Evolutionary conservation across 495 filamentous ascomycete species (phyloP).

Genomic region (Podospora pseudoanserina): DNA sequence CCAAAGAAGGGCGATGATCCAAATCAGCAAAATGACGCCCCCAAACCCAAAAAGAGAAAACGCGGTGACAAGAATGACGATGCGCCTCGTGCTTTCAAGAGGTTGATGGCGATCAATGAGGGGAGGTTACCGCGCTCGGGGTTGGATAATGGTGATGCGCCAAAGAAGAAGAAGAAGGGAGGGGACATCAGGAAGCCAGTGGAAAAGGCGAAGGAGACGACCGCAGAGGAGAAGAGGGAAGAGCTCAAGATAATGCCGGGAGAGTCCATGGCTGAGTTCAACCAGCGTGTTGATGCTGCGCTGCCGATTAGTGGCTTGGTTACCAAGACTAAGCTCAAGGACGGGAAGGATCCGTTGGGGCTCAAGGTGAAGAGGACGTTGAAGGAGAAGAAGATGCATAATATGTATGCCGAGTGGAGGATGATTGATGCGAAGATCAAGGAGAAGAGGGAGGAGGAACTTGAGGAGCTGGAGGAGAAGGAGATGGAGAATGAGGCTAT

Average conservation of each 20-base stretch:
- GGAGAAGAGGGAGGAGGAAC: slow-evolving; percentile 56
- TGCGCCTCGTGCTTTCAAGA: slow-evolving; percentile 79
- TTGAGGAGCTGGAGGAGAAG: slow-evolving; percentile 62
- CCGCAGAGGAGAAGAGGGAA: not conserved
- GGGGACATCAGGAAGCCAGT: slow-evolving; percentile 21
- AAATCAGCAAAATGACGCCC: slow-evolving; percentile 3
- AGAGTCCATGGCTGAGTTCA: slow-evolving; percentile 78
- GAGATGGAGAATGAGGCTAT: slow-evolving; percentile 56
- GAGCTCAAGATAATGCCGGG: slow-evolving; percentile 68
- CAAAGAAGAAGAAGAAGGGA: slow-evolving; percentile 45
- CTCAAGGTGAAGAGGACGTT: slow-evolving; percentile 61
- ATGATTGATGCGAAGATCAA: slow-evolving; percentile 56
- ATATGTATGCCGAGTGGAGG: slow-evolving; percentile 77
- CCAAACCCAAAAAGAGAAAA: slow-evolving; percentile 40
- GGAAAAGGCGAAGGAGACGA: not conserved
- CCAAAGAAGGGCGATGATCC: slow-evolving; percentile 27
- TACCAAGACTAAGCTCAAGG: slow-evolving; percentile 41
- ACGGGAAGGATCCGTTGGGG: slow-evolving; percentile 51
- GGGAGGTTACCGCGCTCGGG: slow-evolving; percentile 57
- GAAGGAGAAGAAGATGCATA: slow-evolving; percentile 78
- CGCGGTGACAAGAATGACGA: slow-evolving; percentile 59
- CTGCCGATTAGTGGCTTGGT: slow-evolving; percentile 68
- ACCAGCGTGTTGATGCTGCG: slow-evolving; percentile 78
- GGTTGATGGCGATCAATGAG: slow-evolving; percentile 67
- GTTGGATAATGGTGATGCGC: slow-evolving; percentile 62